Percentiles rank a stretch among this genome's conserved stretches.
These are phyloP conservation scores for Fusarium nurragi DNA, from an alignment of 2,329 filamentous ascomycete genomes.

Conservation along the genomic window DNA sequence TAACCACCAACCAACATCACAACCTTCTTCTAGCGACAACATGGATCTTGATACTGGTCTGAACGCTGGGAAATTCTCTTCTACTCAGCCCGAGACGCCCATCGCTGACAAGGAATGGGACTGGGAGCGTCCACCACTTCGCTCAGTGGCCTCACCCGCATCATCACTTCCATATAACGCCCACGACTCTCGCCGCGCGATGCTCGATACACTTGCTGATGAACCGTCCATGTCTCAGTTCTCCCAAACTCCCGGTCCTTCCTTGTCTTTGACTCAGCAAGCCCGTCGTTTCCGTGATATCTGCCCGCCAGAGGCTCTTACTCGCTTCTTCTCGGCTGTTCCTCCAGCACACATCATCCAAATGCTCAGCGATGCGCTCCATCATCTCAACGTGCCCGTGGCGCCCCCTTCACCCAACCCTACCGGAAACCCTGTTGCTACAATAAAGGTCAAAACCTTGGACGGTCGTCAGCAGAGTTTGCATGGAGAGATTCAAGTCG, in stretches of 20 bases:
- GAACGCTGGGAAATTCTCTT: conserved; percentile 66
- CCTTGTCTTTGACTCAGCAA: conserved; percentile 86
- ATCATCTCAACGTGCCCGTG: conserved; percentile 84
- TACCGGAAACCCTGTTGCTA: conserved; percentile 66
- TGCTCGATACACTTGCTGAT: conserved; percentile 75
- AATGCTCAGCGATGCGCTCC: conserved; percentile 81
- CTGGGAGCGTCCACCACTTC: conserved; percentile 80
- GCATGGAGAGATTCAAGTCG: conserved; percentile 79
- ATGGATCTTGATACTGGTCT: conserved; percentile 75
- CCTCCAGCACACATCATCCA: conserved; percentile 79
- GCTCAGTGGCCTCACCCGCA: conserved; percentile 58
- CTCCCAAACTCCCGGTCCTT: conserved; percentile 78
- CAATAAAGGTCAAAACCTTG: conserved; percentile 77
- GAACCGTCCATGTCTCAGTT: conserved; percentile 92
- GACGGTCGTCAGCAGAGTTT: conserved; percentile 78
- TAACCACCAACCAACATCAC: conserved; percentile 69
- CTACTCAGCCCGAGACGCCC: conserved; percentile 87
- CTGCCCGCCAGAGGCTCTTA: conserved; percentile 84
- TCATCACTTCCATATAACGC: conserved; percentile 48
- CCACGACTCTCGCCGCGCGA: conserved; percentile 51
- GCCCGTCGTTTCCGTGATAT: conserved; percentile 91
- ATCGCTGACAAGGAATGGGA: conserved; percentile 81
- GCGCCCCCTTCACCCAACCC: conserved; percentile 58
- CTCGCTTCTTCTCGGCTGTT: conserved; percentile 90
- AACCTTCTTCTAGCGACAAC: conserved; percentile 55